Evolutionary conservation across 768 basidiomycete species (phyloP).

Genomic region (Russula earlei): DNA sequence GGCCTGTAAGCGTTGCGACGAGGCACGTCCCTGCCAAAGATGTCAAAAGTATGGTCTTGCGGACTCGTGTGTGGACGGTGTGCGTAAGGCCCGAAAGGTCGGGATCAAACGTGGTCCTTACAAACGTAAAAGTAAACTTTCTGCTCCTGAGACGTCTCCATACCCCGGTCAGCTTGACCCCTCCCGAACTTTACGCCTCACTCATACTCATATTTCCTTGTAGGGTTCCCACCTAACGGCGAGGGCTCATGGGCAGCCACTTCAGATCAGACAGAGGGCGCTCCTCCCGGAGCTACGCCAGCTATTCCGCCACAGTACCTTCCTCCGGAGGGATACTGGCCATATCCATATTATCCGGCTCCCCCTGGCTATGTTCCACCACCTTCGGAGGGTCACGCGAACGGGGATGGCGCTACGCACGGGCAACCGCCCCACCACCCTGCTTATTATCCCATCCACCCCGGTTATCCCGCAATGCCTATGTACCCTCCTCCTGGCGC

Average conservation of each 20-base stretch:
- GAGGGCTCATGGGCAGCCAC: conserved; percentile 28
- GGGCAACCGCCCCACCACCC: conserved; percentile 28
- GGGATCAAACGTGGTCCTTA: conserved; percentile 51
- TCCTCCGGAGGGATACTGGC: conserved; percentile 36
- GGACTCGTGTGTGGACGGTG: conserved; percentile 47
- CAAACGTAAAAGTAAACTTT: conserved; percentile 39
- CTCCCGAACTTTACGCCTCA: not conserved
- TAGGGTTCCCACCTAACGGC: conserved; percentile 21
- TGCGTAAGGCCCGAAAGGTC: conserved; percentile 56
- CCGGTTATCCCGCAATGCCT: conserved; percentile 27
- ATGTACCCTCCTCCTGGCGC: conserved; percentile 26
- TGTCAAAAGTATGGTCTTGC: conserved; percentile 55
- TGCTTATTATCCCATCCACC: conserved; percentile 32
- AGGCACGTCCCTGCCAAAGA: conserved; percentile 51
- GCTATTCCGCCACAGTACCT: conserved; percentile 26
- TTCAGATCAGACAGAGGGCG: conserved; percentile 20
- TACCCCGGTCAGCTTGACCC: conserved; percentile 19
- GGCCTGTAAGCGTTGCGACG: conserved; percentile 50
- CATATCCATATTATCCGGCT: conserved; percentile 36
- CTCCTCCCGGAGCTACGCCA: conserved; percentile 20
- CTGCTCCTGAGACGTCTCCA: conserved; percentile 19
- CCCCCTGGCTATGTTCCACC: conserved; percentile 33
- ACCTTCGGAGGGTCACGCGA: conserved; percentile 27
- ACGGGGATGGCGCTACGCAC: conserved; percentile 27
- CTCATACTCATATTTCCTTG: conserved; percentile 6